Conservation (phyloP, 345 rosid species). For the Gossypium turneri region DNA sequence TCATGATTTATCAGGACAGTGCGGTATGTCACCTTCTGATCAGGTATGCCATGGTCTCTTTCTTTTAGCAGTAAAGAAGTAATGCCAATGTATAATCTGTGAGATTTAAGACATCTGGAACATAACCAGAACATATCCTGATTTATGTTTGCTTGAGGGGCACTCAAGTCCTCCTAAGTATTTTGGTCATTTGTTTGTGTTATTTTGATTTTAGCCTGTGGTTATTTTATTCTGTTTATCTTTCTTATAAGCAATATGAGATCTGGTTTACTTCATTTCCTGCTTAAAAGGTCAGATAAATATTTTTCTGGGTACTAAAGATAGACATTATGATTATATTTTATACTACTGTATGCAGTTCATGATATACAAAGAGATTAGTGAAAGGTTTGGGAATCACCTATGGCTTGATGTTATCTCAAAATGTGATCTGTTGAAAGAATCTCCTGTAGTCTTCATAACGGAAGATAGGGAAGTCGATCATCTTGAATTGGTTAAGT, state of each 20-base stretch:
- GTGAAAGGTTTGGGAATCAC: conserved; percentile 58
- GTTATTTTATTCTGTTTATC: neutral
- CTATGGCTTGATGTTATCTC: conserved; percentile 89
- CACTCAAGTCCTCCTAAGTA: neutral
- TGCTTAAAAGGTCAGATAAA: neutral
- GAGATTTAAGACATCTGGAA: neutral
- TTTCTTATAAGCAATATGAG: conserved; percentile 9
- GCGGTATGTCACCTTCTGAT: conserved; percentile 88
- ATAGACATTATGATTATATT: neutral
- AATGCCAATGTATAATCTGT: neutral
- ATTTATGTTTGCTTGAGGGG: neutral
- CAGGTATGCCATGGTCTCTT: conserved; percentile 47
- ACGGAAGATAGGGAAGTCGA: conserved; percentile 50
- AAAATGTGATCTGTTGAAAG: conserved; percentile 75
- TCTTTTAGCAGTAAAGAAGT: neutral
- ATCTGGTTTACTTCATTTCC: neutral
- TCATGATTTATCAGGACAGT: conserved; percentile 93
- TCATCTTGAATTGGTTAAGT: conserved; percentile 48
- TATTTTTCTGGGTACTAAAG: neutral
- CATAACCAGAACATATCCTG: neutral
- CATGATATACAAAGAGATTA: conserved; percentile 75
- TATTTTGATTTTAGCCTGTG: neutral
- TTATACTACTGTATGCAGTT: conserved; percentile 39
- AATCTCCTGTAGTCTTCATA: conserved; percentile 46
- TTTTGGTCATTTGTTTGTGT: neutral